phyloP scores from a whole-genome alignment of 805 yeast species.

The Komagataella pseudopastoris region DNA sequence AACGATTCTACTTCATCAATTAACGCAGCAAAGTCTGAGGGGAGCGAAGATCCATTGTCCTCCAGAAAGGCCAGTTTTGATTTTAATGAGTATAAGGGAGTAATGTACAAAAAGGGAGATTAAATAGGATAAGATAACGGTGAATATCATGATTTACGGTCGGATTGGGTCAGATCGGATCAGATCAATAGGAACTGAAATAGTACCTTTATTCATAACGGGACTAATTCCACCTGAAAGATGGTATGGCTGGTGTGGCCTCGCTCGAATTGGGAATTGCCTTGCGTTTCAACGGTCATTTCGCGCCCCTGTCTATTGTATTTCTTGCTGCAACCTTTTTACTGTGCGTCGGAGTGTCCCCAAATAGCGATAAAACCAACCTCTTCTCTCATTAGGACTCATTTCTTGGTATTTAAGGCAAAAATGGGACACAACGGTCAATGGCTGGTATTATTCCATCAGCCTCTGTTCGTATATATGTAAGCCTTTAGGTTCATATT shows the following conservation, averaged over 20 bases:
- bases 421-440: neutral
- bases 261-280: neutral
- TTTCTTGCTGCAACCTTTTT: neutral
- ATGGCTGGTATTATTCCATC: neutral
- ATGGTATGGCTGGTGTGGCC: neutral
- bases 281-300: neutral
- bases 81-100: conserved; percentile 12
- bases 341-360: neutral
- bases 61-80: conserved; percentile 6
- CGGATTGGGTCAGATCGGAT: neutral
- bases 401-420: neutral
- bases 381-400: neutral
- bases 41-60: neutral
- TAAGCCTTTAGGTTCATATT: neutral
- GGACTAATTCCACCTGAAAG: neutral
- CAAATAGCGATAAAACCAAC: neutral
- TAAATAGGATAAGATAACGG: neutral
- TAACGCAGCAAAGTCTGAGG: neutral
- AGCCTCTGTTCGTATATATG: neutral
- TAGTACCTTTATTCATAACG: neutral
- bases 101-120: conserved; percentile 12
- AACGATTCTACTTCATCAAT: neutral
- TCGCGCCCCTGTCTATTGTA: neutral
- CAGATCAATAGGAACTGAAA: neutral
- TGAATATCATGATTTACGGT: neutral